Evolutionary conservation across 495 filamentous ascomycete species (phyloP).

Genomic region (Aspergillus diversus): DNA sequence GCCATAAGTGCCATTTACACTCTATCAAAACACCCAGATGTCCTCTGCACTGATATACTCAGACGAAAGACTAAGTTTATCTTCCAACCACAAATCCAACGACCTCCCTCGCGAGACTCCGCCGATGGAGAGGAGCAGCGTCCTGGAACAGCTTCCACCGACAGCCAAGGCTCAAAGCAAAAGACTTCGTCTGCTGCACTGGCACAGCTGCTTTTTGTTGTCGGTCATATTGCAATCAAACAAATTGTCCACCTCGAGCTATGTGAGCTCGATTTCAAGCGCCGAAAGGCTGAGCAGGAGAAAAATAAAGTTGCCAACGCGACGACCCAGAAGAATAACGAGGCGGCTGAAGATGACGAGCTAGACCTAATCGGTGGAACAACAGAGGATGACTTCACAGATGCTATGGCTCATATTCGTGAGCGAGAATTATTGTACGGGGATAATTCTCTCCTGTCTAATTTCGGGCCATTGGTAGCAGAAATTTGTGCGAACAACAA

Average conservation of each 20-base stretch:
- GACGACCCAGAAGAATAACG: constrained; percentile 51
- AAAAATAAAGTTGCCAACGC: constrained; percentile 68
- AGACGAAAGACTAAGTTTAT: constrained; percentile 83
- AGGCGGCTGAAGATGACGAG: constrained; percentile 66
- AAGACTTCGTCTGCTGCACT: constrained; percentile 66
- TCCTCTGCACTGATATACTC: constrained; percentile 89
- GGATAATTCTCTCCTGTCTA: constrained; percentile 77
- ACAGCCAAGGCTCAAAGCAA: constrained; percentile 32
- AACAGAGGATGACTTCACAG: constrained; percentile 97
- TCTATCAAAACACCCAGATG: constrained; percentile 93
- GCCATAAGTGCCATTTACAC: constrained; percentile 94
- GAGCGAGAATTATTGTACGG: constrained; percentile 94
- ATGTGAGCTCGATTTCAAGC: constrained; percentile 96
- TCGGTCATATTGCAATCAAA: constrained; percentile 96
- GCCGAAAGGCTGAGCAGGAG: constrained; percentile 91
- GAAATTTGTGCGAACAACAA: constrained; percentile 96
- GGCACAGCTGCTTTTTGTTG: constrained; percentile 91
- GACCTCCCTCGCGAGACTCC: constrained; percentile 34
- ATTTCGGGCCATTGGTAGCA: constrained; percentile 86
- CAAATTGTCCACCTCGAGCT: constrained; percentile 99
- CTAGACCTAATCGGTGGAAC: constrained; percentile 96
- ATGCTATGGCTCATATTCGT: constrained; percentile 91
- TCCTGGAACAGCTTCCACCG: constrained; percentile 40
- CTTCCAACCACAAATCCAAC: constrained; percentile 58
- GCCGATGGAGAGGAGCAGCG: constrained; percentile 53